Evolutionary conservation across 1,284 basidiomycete species (phyloP), one percentile per base, ranked within the genome.

Genomic region (Cryptococcus sp.): DNA sequence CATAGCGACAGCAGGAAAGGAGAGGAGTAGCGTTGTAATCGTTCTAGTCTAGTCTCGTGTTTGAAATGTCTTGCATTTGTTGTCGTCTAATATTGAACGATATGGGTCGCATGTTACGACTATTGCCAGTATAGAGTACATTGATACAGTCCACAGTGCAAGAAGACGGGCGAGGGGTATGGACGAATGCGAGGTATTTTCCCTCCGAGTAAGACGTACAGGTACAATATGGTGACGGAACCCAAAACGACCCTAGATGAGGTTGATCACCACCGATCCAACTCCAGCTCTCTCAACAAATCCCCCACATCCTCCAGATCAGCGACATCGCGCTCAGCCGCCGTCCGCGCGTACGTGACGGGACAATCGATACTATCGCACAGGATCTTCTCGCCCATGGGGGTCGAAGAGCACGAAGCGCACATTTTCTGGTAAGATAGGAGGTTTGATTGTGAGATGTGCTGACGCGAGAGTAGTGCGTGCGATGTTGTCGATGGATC

Each of bases 281-380:
- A 5, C 13, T 55, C 40, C n/a, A 62, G 47, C 46, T 64, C 47
- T 16, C 52, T 50, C 5, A 78, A 38, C 17, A 75, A 43, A 1
- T 41, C 55, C 10, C 56, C 52, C 23, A 73, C 68, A 16, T 63
- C 70, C 10, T 51, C 66, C 22, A 73, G 57, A 64, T 79, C 77
- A 20, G 71, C 85, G 19, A 82, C 76, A 65, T 86, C 86, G 57
- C 82, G 79, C 64, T 87, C 85, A 2, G 85, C 83, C 67, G 85
- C 86, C 61, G 84, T 85, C 20, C 91, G 82, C 38, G 86, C 84
- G 67, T 86, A 96, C 38, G 91, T 75, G 84, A 90, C 88, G 0
- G 87, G 83, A 70, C 93, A 96, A 70, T 95, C 92, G 52, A 90
- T 79, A 5, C 89, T 91, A 68, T 88, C 85, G 76, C 93, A 96